Percentiles rank a stretch among this genome's conserved stretches.
Conservation (phyloP, 1,139 yeast species). For the Nakaseomyces nivariensis region DNA sequence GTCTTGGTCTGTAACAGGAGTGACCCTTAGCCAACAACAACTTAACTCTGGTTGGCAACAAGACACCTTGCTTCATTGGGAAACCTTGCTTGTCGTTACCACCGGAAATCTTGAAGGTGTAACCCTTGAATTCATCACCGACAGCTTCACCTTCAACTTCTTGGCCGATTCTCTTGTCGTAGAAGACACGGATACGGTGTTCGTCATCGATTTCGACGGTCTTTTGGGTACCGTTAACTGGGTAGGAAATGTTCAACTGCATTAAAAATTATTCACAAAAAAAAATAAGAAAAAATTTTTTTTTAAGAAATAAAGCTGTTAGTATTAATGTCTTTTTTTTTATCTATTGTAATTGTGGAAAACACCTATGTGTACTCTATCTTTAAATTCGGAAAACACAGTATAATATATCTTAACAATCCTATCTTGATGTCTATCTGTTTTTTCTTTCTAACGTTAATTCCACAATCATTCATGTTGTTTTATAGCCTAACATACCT, state of each 20-base stretch:
- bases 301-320: neutral
- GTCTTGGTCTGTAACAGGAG: constrained; percentile 99
- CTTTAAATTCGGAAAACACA: no score
- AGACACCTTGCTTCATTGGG: constrained; percentile 99
- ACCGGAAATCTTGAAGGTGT: constrained; percentile 97
- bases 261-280: neutral
- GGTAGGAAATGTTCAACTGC: constrained; percentile 97
- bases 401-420: no score
- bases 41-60: constrained; percentile 99
- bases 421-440: no score
- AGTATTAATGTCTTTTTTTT: neutral
- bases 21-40: constrained; percentile 87
- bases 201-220: constrained; percentile 96
- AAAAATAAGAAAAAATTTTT: neutral
- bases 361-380: neutral
- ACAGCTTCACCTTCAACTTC: constrained; percentile 98
- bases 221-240: constrained; percentile 99
- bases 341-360: neutral
- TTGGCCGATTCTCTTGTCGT: constrained; percentile 99
- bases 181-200: constrained; percentile 96
- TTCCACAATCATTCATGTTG: neutral
- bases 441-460: no score
- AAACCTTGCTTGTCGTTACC: constrained; percentile 99
- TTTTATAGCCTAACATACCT: constrained; percentile 2
- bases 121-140: constrained; percentile 99